Base-by-base conservation (phyloP, 2,329 filamentous ascomycete genomes). In the Gremmenia infestans region DNA sequence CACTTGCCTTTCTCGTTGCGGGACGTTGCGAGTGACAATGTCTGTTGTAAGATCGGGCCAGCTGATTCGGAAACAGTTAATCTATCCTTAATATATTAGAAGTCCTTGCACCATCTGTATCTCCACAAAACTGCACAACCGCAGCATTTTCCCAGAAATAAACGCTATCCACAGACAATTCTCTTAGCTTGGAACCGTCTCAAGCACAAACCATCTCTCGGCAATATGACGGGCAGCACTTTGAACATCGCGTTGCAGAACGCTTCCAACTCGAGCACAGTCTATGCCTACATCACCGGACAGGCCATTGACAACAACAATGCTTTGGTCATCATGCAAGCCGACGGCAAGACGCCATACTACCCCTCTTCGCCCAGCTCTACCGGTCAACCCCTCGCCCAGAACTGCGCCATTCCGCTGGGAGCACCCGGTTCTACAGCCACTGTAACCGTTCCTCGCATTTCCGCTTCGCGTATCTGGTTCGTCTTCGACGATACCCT, bases 261-360 rank as follows among this genome's bases (percentile, higher is more conserved):
- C 73, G 81, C 81, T 63, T 87, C 86, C 1, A 73, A 73, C 32
- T 85, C 85, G 1, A 72, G 74, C 52, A 79, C 72, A 36, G 80
- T 84, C 45, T 90, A 82, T 65, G 87, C 84, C 19, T 87, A 89
- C 69, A 80, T 94, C 65, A 91, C 85, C 1, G 88, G 88, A 19
- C 75, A 77, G 17, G 82, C 83, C 35, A 67, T 86, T 46, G 78
- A 83, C 67, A 80, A 81, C 17, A 77, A 80, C 67, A 81, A 82
- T 63, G 76, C 76, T 14, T 75, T 85, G 19, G 78, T 86, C 57
- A 74, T 91, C 45, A 75, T 91, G 25, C 74, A 81, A 63, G 73
- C 85, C 14, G 87, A 91, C 65, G 88, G 88, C 48, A 72, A 74
- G 53, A 87, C 83, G 5, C 72, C 81, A 4, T 87, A 88, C 72